A percentile compares a stretch with the other conserved stretches of the same genome.
Conservation (phyloP, 345 rosid genomes). For the Litchi chinensis region DNA sequence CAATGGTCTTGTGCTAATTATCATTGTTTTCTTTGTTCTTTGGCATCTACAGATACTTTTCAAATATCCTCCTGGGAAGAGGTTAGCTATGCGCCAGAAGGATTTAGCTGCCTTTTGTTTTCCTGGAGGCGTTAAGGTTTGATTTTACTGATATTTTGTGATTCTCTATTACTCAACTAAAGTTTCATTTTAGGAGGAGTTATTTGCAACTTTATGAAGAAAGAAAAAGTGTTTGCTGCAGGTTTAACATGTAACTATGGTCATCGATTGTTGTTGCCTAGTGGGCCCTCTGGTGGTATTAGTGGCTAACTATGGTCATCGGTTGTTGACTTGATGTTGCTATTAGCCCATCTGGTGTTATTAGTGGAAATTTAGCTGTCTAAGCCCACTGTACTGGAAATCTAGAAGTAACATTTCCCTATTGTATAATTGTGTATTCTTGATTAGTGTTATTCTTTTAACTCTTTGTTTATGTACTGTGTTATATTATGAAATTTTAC, state of each 20-base stretch:
- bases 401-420: background rate
- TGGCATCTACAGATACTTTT: conserved; percentile 65
- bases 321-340: no score
- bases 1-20: conserved; percentile 15
- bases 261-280: background rate
- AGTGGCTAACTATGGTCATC: background rate
- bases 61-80: conserved; percentile 91
- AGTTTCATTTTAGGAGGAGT: background rate
- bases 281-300: background rate
- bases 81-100: conserved; percentile 68
- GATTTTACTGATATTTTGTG: conserved; percentile 23
- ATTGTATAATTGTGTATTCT: background rate
- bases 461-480: background rate
- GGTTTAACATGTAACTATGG: background rate
- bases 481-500: background rate
- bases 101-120: conserved; percentile 94
- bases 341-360: background rate
- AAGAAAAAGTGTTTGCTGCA: background rate
- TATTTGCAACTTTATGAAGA: background rate
- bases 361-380: background rate
- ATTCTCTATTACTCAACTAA: background rate
- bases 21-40: conserved; percentile 21
- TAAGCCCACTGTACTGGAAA: background rate
- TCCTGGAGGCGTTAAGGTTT: conserved; percentile 94
- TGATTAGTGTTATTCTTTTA: background rate